Evolutionary conservation across 768 basidiomycete genomes (phyloP).

Genomic region (Sporobolomyces roseus): DNA sequence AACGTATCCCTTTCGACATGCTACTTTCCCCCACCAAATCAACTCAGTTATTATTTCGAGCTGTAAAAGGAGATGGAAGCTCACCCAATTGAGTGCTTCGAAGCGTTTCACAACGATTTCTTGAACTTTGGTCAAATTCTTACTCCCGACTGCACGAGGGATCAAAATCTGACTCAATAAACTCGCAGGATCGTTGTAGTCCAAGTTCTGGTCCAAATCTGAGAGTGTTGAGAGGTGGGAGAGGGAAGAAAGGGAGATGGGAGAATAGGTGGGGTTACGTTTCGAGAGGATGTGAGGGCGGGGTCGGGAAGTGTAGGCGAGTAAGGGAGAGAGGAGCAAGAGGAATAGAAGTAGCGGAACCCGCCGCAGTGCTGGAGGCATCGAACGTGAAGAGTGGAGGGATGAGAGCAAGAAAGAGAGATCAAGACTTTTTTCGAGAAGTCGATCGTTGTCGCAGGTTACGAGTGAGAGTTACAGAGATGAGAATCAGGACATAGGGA

Average conservation of each 20-base stretch:
- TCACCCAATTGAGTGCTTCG: conserved; percentile 31
- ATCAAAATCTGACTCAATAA: conserved; percentile 81
- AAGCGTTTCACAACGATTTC: conserved; percentile 23
- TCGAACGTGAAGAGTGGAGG: background rate
- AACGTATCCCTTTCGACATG: conserved; percentile 75
- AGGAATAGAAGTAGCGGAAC: background rate
- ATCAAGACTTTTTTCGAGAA: too few species aligned
- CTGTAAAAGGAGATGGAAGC: background rate
- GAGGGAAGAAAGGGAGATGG: conserved; percentile 16
- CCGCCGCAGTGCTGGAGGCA: background rate
- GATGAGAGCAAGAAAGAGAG: background rate
- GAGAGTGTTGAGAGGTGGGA: conserved; percentile 56
- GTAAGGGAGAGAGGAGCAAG: background rate
- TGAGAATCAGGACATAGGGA: background rate
- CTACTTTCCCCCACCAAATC: background rate
- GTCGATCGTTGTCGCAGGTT: too few species aligned
- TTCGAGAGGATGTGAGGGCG: conserved; percentile 36
- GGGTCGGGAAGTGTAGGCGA: conserved; percentile 8
- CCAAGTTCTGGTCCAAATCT: conserved; percentile 63
- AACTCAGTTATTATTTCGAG: background rate
- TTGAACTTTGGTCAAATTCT: conserved; percentile 32
- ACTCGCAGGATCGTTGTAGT: conserved; percentile 62
- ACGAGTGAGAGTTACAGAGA: too few species aligned
- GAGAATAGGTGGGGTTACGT: conserved; percentile 34
- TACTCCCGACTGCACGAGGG: conserved; percentile 67